Base-by-base conservation (phyloP, 495 filamentous ascomycete species). In the Cercophora sp. region DNA sequence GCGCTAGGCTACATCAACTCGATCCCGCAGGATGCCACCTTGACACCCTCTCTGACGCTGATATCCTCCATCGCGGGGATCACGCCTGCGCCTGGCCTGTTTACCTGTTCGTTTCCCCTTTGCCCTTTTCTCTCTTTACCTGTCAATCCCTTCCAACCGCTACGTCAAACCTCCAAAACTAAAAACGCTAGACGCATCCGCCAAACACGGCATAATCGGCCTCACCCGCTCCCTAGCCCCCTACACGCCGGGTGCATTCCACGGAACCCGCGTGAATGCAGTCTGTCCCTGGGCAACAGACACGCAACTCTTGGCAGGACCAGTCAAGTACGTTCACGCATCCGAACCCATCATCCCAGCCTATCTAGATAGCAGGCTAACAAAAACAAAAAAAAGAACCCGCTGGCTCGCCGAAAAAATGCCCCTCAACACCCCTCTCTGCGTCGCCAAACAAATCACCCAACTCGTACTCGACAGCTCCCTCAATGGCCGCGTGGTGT, bases 201-300 rank as follows among this genome's bases (percentile, higher is more conserved):
- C 74, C 16, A 79, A 80, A 58, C 72, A 78, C 37, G 77, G 75
- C 23, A 69, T 80, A 5, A 60, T 73, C 5, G 77, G 76, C 0
- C 67, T 78, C 3, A 74, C 78, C 70, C 69, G 76, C 16, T 69
- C 75, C 40, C 40, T 22, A 1, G 10, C 4, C 20, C 40, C 40
- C 40, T n/a, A 5, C 35, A 15, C 70, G 55, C 58, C 75, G 31
- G 65, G 69, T 3, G 58, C 60, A 0, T 62, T 68, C 0, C 69
- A 74, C 54, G 59, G 64, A 29, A 61, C 80, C 18, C 71, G 79
- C 18, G 69, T 74, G 50, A 82, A 81, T 56, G 71, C 73, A 11
- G 68, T 81, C 46, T 80, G 77, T 54, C 79, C 79, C 1, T 81
- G 76, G 77, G 73, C 76, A 4, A 22, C 27, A 18, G 19, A 31